Evolutionary conservation across 352 stramenopile genomes (phyloP).

Genomic region (Phytophthora hibernalis): DNA sequence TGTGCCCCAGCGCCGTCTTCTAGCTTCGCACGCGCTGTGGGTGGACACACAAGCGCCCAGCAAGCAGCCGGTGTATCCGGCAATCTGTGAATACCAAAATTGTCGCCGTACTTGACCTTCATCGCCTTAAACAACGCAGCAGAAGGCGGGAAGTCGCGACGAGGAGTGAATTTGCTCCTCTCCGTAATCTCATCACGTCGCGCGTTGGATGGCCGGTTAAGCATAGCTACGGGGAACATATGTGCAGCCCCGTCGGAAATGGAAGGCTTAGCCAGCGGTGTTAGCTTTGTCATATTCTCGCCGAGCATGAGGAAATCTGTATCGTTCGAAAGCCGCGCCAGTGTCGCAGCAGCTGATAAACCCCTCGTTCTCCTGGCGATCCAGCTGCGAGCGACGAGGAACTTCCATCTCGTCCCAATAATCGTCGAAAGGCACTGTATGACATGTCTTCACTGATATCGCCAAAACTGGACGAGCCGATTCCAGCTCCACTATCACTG

Average conservation of each 20-base stretch:
- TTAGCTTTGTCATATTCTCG: slow-evolving; percentile 74
- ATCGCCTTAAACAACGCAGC: slow-evolving; percentile 87
- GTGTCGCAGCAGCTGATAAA: slow-evolving; percentile 14
- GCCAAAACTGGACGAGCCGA: slow-evolving; percentile 34
- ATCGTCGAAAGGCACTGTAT: slow-evolving; percentile 55
- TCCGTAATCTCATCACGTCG: slow-evolving; percentile 79
- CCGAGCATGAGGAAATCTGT: slow-evolving; percentile 60
- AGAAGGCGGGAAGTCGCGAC: slow-evolving; percentile 85
- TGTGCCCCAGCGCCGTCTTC: slow-evolving; percentile 44
- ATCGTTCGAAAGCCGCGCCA: slow-evolving; percentile 54
- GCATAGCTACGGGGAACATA: slow-evolving; percentile 75
- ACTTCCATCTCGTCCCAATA: slow-evolving; percentile 47
- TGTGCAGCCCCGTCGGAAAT: slow-evolving; percentile 76
- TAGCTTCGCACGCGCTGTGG: slow-evolving; percentile 64
- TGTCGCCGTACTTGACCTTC: slow-evolving; percentile 83
- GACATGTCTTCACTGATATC: slow-evolving; percentile 45
- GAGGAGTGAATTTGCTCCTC: slow-evolving; percentile 82
- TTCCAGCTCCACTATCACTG: slow-evolving; percentile 19
- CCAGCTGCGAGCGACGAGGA: slow-evolving; percentile 20
- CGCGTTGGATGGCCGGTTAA: slow-evolving; percentile 63
- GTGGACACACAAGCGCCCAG: slow-evolving; percentile 80
- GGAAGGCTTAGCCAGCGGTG: slow-evolving; percentile 51
- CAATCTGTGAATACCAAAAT: slow-evolving; percentile 75
- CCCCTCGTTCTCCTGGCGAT: slow-evolving; percentile 17
- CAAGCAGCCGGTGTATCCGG: slow-evolving; percentile 77